Evolutionary conservation across 2,329 filamentous ascomycete genomes (phyloP).

Genomic region (Arthrobotrys megalospora): DNA sequence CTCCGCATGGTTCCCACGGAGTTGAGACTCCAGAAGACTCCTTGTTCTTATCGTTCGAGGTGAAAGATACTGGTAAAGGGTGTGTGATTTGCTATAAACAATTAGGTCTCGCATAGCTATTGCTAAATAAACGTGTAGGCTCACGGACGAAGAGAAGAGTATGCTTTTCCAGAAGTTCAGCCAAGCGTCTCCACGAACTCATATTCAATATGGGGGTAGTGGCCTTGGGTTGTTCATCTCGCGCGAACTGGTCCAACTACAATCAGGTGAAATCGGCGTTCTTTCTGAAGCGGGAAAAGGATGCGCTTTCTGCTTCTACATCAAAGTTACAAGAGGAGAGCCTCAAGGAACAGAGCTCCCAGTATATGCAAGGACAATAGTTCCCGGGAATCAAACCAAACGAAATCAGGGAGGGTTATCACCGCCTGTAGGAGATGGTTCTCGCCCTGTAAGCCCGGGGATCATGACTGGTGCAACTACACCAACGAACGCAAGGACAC

Average conservation of each 20-base stretch:
- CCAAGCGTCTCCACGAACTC: constrained; percentile 69
- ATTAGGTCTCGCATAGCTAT: constrained; percentile 26
- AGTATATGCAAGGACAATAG: constrained; percentile 36
- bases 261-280: constrained; percentile 84
- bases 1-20: constrained; percentile 63
- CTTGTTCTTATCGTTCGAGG: constrained; percentile 79
- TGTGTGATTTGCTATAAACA: neutral
- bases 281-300: constrained; percentile 77
- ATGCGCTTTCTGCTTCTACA: constrained; percentile 83
- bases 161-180: constrained; percentile 63
- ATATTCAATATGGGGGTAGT: constrained; percentile 80
- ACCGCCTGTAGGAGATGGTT: constrained; percentile 2
- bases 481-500: constrained; percentile 10
- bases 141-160: constrained; percentile 61
- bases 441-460: constrained; percentile 6
- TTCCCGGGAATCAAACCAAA: constrained; percentile 21
- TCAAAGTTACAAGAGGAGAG: constrained; percentile 72
- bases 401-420: constrained; percentile 6
- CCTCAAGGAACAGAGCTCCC: constrained; percentile 32
- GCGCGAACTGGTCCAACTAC: constrained; percentile 78
- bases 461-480: neutral
- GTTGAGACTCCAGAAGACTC: constrained; percentile 69
- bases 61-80: constrained; percentile 83
- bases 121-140: constrained; percentile 60
- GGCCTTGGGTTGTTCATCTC: constrained; percentile 83